phyloP scores from a whole-genome alignment of 108 stramenopile species.

The Skeletonema potamos region DNA sequence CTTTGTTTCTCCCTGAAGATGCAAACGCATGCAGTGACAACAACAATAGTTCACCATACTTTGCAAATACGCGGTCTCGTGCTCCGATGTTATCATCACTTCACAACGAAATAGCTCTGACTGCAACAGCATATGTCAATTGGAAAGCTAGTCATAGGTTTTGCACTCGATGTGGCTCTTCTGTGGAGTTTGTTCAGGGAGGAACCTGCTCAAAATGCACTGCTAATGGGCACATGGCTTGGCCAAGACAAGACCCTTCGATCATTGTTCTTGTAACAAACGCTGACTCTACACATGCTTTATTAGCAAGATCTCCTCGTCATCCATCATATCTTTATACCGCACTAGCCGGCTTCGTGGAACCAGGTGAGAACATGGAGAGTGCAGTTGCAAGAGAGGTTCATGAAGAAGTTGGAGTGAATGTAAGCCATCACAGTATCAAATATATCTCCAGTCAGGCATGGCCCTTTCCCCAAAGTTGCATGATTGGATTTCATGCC shows the following conservation, averaged over 20 bases:
- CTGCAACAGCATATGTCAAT: constrained; percentile 66
- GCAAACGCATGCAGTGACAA: neutral
- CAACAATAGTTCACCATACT: constrained; percentile 7
- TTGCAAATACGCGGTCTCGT: constrained; percentile 65
- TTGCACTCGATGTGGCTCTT: constrained; percentile 63
- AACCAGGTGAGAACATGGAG: constrained; percentile 88
- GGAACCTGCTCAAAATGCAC: constrained; percentile 64
- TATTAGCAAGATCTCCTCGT: constrained; percentile 69
- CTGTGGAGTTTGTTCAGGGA: constrained; percentile 49
- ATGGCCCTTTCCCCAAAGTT: constrained; percentile 84
- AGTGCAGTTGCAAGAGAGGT: constrained; percentile 70
- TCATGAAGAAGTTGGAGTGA: constrained; percentile 73
- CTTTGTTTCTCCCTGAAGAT: constrained; percentile 43
- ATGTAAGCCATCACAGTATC: constrained; percentile 51
- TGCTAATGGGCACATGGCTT: constrained; percentile 49
- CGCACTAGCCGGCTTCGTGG: constrained; percentile 83
- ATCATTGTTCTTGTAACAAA: constrained; percentile 69
- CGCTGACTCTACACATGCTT: constrained; percentile 46
- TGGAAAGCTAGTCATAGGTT: constrained; percentile 59
- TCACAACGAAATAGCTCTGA: constrained; percentile 75
- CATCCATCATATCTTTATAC: constrained; percentile 76
- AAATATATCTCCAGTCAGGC: constrained; percentile 70
- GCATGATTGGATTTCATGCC: constrained; percentile 78
- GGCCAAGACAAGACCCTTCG: constrained; percentile 84
- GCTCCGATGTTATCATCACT: constrained; percentile 57